Conservation (phyloP, 441 rosid species). For the Euphorbia celastroides region DNA sequence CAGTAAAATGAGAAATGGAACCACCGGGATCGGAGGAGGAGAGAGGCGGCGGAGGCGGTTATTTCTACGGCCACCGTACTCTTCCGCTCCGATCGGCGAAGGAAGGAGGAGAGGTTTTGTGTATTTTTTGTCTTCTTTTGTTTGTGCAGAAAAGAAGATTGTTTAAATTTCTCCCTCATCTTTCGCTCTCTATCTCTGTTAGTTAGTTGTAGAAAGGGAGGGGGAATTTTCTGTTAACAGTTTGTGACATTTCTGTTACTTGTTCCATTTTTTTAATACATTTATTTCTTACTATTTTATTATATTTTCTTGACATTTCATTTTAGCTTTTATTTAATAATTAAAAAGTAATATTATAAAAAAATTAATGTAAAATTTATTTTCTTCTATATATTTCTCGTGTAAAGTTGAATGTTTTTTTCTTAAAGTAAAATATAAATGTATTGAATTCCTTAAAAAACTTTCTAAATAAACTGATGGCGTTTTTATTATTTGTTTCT, state of each 20-base stretch:
- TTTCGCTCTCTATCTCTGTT: background rate
- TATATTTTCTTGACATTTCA: background rate
- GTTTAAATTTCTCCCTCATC: background rate
- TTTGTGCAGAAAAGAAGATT: background rate
- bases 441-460: too few species aligned
- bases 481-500: too few species aligned
- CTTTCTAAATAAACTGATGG: too few species aligned
- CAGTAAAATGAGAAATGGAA: background rate
- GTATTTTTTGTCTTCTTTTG: background rate
- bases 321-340: background rate
- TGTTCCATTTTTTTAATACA: background rate
- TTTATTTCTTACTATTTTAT: background rate
- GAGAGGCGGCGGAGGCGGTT: background rate
- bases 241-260: background rate
- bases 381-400: too few species aligned
- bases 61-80: background rate
- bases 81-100: background rate
- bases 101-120: background rate
- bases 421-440: too few species aligned
- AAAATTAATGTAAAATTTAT: too few species aligned
- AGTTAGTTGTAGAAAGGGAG: background rate
- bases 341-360: too few species aligned
- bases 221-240: constrained; percentile 3
- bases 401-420: too few species aligned
- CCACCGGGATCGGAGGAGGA: background rate